Evolutionary conservation across 2,329 filamentous ascomycete genomes (phyloP).

Genomic region (Fusarium udum): DNA sequence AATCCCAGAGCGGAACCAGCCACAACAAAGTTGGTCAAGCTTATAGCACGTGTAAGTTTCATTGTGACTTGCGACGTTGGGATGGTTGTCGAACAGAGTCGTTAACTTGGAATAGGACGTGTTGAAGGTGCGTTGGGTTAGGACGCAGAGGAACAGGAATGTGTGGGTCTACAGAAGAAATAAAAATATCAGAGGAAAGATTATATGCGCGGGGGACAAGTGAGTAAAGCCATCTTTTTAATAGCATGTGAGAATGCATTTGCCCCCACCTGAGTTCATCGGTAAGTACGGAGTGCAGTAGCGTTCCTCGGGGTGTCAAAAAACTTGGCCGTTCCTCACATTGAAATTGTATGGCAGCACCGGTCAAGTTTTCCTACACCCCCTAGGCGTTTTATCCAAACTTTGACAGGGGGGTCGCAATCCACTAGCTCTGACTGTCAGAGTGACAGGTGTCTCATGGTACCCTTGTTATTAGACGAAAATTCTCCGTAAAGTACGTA

Average conservation of each 20-base stretch:
- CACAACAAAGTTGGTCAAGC: neutral
- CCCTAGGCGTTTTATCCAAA: neutral
- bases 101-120: rapidly evolving
- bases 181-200: neutral
- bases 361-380: no score
- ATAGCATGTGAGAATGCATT: neutral
- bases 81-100: neutral
- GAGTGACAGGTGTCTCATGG: neutral
- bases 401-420: neutral
- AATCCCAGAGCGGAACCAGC: neutral
- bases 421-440: neutral
- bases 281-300: neutral
- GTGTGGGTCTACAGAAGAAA: neutral
- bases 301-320: no score
- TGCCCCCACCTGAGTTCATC: neutral
- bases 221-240: neutral
- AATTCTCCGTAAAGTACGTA: neutral
- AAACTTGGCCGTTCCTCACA: no score
- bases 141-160: neutral
- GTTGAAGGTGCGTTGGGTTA: neutral
- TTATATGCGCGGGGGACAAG: neutral
- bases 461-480: neutral
- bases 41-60: neutral
- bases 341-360: no score
- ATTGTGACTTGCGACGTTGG: neutral